Evolutionary conservation across 140 eudicot genomes (phyloP), one percentile per base, ranked within the genome.

Genomic region (Erigeron philadelphicus): DNA sequence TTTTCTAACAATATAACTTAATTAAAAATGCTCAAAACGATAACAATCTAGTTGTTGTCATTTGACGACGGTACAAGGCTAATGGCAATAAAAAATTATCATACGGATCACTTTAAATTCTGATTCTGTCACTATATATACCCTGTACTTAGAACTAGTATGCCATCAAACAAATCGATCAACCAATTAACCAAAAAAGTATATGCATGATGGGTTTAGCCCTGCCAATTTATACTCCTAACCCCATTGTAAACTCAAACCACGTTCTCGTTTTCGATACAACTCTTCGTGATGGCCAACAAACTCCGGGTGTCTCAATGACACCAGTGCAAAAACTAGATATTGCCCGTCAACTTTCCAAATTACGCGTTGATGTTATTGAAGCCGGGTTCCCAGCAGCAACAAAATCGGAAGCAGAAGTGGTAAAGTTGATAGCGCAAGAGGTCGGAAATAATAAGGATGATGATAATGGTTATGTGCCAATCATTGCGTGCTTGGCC

Each of bases 281-380:
- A 8, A 76, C 80, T 48, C 80, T 72, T n/a, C 68, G 76, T 0
- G 76, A 72, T 21, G 76, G 80, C 0, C 71, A 76, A 11, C 78
- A 73, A 47, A 18, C 78, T 1, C 50, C 78, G 11, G 78, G 78
- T 8, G 78, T 56, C 25, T 17, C 78, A 60, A 8, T 73, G 46
- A 50, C 64, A 3, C 64, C 72, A 31, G 41, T 35, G 10, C 59
- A 73, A 23, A 62, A 62, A 62, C 67, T 62, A 7, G 35, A 62
- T 42, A 62, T 62, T 11, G 67, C 52, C 8, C 67, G 46, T 41
- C 67, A 62, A 41, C 67, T 62, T 62, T 48, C 67, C 10, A 62
- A 40, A 16, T 15, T 62, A 11, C 52, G 67, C 2, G 49, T 62
- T 35, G 67, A 62, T 41, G 50, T 62, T 5, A 62, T 62, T 10